phyloP scores from a whole-genome alignment of 148 eudicot genomes.

The Cornus kousa region DNA sequence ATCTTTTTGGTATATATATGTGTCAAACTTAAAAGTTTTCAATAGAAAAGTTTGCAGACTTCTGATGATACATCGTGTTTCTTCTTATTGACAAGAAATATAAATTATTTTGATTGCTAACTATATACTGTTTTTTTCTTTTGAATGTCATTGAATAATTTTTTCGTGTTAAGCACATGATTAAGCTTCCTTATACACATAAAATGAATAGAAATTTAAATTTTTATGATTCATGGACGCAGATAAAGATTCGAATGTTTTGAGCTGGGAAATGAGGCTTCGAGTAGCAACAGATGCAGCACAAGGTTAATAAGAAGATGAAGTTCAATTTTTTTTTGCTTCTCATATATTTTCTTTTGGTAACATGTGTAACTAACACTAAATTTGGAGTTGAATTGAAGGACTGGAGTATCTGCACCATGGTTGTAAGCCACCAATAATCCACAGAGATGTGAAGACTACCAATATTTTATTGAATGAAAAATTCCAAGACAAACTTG shows the following conservation, averaged over 20 bases:
- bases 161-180: too few relatives aligned
- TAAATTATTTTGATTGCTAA: too few relatives aligned
- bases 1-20: too few relatives aligned
- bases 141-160: too few relatives aligned
- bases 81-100: too few relatives aligned
- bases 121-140: too few relatives aligned
- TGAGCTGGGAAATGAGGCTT: slow-evolving; percentile 36
- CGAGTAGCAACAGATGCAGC: slow-evolving; percentile 37
- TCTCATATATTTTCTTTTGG: background rate
- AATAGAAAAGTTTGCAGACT: too few relatives aligned
- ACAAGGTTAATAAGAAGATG: slow-evolving; percentile 23
- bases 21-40: too few relatives aligned
- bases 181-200: too few relatives aligned
- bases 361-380: background rate
- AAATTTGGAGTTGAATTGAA: background rate
- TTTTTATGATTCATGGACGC: background rate
- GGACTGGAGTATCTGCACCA: background rate
- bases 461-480: background rate
- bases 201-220: too few relatives aligned
- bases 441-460: background rate
- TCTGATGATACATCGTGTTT: too few relatives aligned
- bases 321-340: background rate
- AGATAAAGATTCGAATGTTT: slow-evolving; percentile 17
- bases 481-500: slow-evolving; percentile 13
- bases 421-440: background rate